phyloP scores from a whole-genome alignment of 176 grass and related monocot species.

The Avena insularis region DNA sequence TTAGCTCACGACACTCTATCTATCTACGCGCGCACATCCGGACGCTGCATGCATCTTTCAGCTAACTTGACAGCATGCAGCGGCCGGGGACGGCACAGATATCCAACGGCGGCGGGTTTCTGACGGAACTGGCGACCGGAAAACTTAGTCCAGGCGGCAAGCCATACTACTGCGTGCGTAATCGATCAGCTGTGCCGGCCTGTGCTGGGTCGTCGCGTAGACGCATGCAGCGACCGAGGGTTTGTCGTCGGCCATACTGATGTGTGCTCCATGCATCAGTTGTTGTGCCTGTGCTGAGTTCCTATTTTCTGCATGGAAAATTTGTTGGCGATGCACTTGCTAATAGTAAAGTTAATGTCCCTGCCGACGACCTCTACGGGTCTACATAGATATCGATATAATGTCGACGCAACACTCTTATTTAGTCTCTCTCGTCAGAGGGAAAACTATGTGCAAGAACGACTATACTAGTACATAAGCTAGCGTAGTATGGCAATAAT shows the following conservation, averaged over 20 bases:
- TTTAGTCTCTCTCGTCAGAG: neutral
- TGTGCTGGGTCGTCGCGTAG: neutral
- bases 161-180: no score
- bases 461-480: neutral
- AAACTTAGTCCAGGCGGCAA: constrained; percentile 4
- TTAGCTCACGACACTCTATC: constrained; percentile 16
- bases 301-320: neutral
- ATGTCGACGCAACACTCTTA: neutral
- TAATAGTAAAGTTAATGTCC: neutral
- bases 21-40: neutral
- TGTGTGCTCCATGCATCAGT: no score
- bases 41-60: constrained; percentile 10
- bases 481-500: constrained; percentile 27
- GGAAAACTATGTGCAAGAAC: neutral
- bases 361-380: neutral
- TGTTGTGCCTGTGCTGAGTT: no score
- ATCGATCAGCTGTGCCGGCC: no score
- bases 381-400: no score
- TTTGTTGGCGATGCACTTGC: neutral
- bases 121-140: constrained; percentile 32
- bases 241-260: no score
- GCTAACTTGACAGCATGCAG: constrained; percentile 8
- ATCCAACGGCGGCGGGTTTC: neutral
- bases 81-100: neutral
- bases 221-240: neutral